Percentiles rank a stretch among this genome's conserved stretches.
Conservation (phyloP, 176 grass and related monocot species). For the Triticum aestivum region IWGSC_CS_RefSeq_v2.1 NC_057799.1:398977656-398978155, state of each 20-base stretch:
- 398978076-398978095: slow-evolving; percentile 43
- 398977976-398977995: slow-evolving; percentile 54
- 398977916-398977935: slow-evolving; percentile 53
- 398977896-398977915: slow-evolving; percentile 58
- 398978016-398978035: slow-evolving; percentile 44
- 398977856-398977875: slow-evolving; percentile 7
- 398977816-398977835: background rate
- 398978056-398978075: slow-evolving; percentile 37
- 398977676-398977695: background rate
- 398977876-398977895: background rate
- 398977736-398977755: background rate
- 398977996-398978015: slow-evolving; percentile 64
- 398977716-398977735: background rate
- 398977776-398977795: background rate
- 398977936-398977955: slow-evolving; percentile 52
- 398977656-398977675: background rate
- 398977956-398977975: slow-evolving; percentile 42
- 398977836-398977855: background rate
- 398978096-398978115: slow-evolving; percentile 35
- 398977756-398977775: background rate
- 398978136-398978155: background rate
- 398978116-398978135: slow-evolving; percentile 19
- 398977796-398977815: background rate
- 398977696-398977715: background rate
- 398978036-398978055: slow-evolving; percentile 25